A percentile compares a stretch with the other conserved stretches of the same genome.
These are phyloP conservation scores for Telopea speciosissima DNA, from an alignment of 177 flowering plant species.

Conservation along the genomic window DNA sequence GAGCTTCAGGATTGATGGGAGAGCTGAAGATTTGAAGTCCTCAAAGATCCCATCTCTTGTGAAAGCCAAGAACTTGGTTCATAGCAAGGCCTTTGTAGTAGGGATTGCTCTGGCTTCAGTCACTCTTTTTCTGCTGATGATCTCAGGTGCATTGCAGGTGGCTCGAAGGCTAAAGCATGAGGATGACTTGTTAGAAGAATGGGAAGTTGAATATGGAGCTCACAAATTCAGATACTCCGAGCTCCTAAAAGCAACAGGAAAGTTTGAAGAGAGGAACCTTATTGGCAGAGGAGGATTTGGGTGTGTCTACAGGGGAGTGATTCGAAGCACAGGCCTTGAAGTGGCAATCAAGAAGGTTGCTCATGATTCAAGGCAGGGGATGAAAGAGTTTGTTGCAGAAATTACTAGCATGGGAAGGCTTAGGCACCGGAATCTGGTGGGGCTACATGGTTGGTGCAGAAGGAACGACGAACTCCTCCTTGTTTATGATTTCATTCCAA, in stretches of 20 bases:
- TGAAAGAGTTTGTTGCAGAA: conserved; percentile 23
- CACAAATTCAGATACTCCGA: conserved; percentile 14
- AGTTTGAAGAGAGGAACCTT: conserved; percentile 10
- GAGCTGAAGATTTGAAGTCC: too few relatives aligned
- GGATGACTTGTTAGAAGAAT: conserved; percentile 16
- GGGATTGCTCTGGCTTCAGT: conserved; percentile 8
- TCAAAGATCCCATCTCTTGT: too few relatives aligned
- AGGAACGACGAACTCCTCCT: conserved; percentile 18
- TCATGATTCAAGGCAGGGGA: conserved; percentile 20
- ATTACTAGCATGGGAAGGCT: conserved; percentile 21
- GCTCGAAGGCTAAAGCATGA: conserved; percentile 1
- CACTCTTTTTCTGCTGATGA: conserved; percentile 3
- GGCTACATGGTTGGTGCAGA: conserved; percentile 28
- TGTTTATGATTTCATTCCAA: conserved; percentile 22
- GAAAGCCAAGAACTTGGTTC: background rate
- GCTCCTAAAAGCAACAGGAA: conserved; percentile 20
- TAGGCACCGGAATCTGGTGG: conserved; percentile 23
- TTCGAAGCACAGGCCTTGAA: conserved; percentile 13
- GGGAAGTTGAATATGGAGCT: conserved; percentile 19
- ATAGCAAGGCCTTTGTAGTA: background rate
- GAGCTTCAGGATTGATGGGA: too few relatives aligned
- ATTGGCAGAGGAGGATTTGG: conserved; percentile 20
- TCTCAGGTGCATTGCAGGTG: background rate
- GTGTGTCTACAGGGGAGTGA: too few relatives aligned
- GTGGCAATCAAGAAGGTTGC: conserved; percentile 22